Percentiles rank a stretch among this genome's conserved stretches.
Conservation (phyloP, 768 basidiomycete genomes). For the Russula sp. region DNA sequence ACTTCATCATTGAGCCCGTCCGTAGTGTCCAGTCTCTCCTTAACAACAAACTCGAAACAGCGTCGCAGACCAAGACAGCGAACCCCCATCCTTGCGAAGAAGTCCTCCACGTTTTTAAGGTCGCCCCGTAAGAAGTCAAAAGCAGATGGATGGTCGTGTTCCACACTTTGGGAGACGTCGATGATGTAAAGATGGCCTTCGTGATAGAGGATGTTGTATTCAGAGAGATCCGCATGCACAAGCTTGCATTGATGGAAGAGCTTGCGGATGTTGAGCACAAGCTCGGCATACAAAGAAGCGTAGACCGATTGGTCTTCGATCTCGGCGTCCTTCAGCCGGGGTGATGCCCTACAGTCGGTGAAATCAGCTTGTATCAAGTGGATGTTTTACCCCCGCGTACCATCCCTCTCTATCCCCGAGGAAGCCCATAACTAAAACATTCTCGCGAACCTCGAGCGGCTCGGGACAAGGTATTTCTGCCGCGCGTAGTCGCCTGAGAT, state of each 20-base stretch:
- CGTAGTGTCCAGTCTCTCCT: conserved; percentile 35
- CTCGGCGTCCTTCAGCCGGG: conserved; percentile 84
- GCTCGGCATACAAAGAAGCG: conserved; percentile 62
- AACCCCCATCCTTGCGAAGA: conserved; percentile 73
- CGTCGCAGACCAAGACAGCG: conserved; percentile 68
- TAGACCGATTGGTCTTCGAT: conserved; percentile 43
- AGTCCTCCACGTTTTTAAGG: conserved; percentile 89
- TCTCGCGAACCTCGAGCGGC: conserved; percentile 89
- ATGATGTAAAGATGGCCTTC: conserved; percentile 81
- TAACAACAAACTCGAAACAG: conserved; percentile 86
- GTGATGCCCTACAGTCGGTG: conserved; percentile 62
- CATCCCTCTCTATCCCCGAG: conserved; percentile 76
- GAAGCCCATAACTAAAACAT: conserved; percentile 94
- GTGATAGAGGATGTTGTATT: conserved; percentile 95
- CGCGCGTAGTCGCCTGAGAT: conserved; percentile 74
- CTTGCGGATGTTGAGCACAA: conserved; percentile 68
- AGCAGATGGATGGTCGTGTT: conserved; percentile 94
- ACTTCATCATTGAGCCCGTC: conserved; percentile 18
- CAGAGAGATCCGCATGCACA: conserved; percentile 95
- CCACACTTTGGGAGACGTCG: conserved; percentile 97
- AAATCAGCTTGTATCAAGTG: not conserved
- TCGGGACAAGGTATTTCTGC: conserved; percentile 85
- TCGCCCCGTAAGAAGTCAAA: conserved; percentile 95
- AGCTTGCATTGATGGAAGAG: conserved; percentile 90
- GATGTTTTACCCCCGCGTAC: conserved; percentile 37